phyloP scores from a whole-genome alignment of 2,329 filamentous ascomycete species.

The Diaporthe caulivora region DNA sequence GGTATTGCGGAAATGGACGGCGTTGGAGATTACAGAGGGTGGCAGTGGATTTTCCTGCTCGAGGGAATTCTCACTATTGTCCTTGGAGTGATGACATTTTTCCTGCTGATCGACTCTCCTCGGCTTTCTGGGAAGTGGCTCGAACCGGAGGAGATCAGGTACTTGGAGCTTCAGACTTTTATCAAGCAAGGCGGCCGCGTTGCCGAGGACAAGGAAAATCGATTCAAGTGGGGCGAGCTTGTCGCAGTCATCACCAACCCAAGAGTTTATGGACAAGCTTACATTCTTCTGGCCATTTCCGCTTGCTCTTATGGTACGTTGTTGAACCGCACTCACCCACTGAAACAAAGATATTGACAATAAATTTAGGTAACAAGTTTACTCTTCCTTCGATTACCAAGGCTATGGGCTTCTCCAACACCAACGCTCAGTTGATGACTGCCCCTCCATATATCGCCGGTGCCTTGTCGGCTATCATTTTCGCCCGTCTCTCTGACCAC shows the following conservation, averaged over 20 bases:
- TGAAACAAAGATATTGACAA: too few species aligned
- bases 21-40: constrained; percentile 55
- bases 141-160: constrained; percentile 34
- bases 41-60: constrained; percentile 75
- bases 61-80: constrained; percentile 72
- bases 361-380: constrained; percentile 43
- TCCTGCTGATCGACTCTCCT: constrained; percentile 37
- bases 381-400: constrained; percentile 51
- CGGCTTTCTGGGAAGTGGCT: constrained; percentile 30
- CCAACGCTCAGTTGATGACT: constrained; percentile 63
- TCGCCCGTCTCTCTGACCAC: constrained; percentile 76
- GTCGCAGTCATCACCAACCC: constrained; percentile 34
- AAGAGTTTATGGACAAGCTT: constrained; percentile 38
- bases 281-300: constrained; percentile 46
- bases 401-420: constrained; percentile 50
- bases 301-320: constrained; percentile 44
- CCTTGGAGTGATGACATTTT: constrained; percentile 68
- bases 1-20: constrained; percentile 60
- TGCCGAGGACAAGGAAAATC: not conserved
- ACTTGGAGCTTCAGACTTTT: constrained; percentile 28
- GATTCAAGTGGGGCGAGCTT: constrained; percentile 1
- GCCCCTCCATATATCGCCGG: constrained; percentile 72
- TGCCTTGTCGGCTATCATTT: constrained; percentile 70
- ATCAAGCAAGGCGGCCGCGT: constrained; percentile 1
- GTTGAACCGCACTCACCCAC: not conserved